These are phyloP conservation scores for Dillenia suffruticosa DNA, from an alignment of 164 flowering plant species.

Conservation along the genomic window DNA sequence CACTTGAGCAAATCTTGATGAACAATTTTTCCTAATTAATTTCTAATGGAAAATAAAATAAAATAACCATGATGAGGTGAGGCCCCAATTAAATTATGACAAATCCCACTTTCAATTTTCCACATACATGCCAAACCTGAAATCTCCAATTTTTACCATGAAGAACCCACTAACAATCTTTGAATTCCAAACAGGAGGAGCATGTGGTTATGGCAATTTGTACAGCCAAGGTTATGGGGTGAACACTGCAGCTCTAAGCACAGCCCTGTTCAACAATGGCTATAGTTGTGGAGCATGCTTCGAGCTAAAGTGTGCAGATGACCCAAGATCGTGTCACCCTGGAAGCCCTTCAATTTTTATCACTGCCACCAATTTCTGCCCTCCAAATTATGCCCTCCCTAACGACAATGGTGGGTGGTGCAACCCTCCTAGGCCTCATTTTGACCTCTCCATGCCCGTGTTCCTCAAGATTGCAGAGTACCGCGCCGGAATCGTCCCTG, in stretches of 20 bases:
- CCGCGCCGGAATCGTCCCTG: constrained; percentile 58
- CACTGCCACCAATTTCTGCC: too few species aligned
- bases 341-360: constrained; percentile 16
- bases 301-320: constrained; percentile 45
- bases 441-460: constrained; percentile 66
- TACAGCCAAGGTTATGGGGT: constrained; percentile 23
- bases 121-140: neutral
- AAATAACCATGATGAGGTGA: too few species aligned
- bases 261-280: constrained; percentile 54
- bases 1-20: too few species aligned
- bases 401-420: constrained; percentile 65
- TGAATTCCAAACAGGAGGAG: constrained; percentile 34
- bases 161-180: too few species aligned
- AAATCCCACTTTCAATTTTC: too few species aligned
- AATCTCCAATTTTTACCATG: neutral
- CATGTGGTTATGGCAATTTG: constrained; percentile 4
- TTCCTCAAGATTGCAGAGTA: constrained; percentile 59
- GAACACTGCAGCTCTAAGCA: constrained; percentile 58
- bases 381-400: constrained; percentile 16
- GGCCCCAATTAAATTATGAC: too few species aligned
- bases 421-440: constrained; percentile 59
- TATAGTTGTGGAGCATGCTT: constrained; percentile 50
- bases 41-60: too few species aligned
- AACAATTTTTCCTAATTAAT: too few species aligned
- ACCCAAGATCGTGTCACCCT: constrained; percentile 47